phyloP scores from a whole-genome alignment of 129 eudicot genomes.

The sunflower (Helianthus annuus) region HanXRQr2.0-SUNRISE NC_035442.2:118980921-118981420 shows the following conservation, averaged over 20 bases:
- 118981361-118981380: slow-evolving; percentile 24
- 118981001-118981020: slow-evolving; percentile 16
- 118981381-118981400: slow-evolving; percentile 21
- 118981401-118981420: slow-evolving; percentile 36
- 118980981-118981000: slow-evolving; percentile 39
- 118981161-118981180: slow-evolving; percentile 32
- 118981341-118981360: slow-evolving; percentile 51
- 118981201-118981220: slow-evolving; percentile 30
- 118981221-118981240: slow-evolving; percentile 9
- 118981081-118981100: slow-evolving; percentile 31
- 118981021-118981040: not conserved
- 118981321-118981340: slow-evolving; percentile 32
- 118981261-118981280: slow-evolving; percentile 29
- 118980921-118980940: slow-evolving; percentile 62
- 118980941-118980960: slow-evolving; percentile 69
- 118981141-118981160: slow-evolving; percentile 25
- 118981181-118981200: slow-evolving; percentile 40
- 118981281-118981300: slow-evolving; percentile 17
- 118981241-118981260: slow-evolving; percentile 15
- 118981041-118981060: slow-evolving; percentile 4
- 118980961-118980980: slow-evolving; percentile 40
- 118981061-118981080: slow-evolving; percentile 37
- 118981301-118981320: slow-evolving; percentile 37
- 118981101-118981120: slow-evolving; percentile 35
- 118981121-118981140: slow-evolving; percentile 29